Conservation (phyloP, 2,329 filamentous ascomycete genomes). For the Pseudocercospora eumusae region DNA sequence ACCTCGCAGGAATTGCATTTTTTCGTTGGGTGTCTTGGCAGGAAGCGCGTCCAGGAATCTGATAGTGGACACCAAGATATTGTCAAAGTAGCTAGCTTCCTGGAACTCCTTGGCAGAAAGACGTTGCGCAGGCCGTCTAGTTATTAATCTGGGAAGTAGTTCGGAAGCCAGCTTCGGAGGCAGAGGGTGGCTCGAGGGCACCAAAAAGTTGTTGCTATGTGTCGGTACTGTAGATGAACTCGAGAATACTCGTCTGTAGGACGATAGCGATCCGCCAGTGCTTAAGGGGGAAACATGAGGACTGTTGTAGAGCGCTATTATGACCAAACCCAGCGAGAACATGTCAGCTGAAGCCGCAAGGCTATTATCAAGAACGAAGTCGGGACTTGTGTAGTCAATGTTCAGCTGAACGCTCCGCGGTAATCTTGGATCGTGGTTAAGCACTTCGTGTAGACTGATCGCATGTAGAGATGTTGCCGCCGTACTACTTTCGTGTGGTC, state of each 20-base stretch:
- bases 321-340: constrained; percentile 88
- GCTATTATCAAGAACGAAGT: constrained; percentile 90
- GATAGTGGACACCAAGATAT: constrained; percentile 92
- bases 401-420: constrained; percentile 83
- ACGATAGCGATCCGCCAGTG: constrained; percentile 73
- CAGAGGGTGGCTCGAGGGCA: constrained; percentile 67
- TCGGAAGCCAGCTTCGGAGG: constrained; percentile 74
- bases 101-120: constrained; percentile 90
- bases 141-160: constrained; percentile 83
- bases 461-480: constrained; percentile 68
- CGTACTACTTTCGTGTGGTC: constrained; percentile 73
- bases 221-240: constrained; percentile 78
- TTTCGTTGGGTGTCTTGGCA: constrained; percentile 87
- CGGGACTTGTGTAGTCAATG: constrained; percentile 89
- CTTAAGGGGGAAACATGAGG: constrained; percentile 87
- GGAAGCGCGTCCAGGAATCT: constrained; percentile 90
- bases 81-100: constrained; percentile 94
- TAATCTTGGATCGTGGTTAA: constrained; percentile 82
- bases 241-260: constrained; percentile 82
- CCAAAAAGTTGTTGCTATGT: constrained; percentile 76
- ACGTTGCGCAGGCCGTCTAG: constrained; percentile 80
- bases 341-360: constrained; percentile 83
- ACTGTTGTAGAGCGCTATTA: constrained; percentile 90
- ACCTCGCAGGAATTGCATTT: constrained; percentile 86
- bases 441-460: constrained; percentile 77